phyloP scores from a whole-genome alignment of 2,329 filamentous ascomycete species.

The Neophaeococcomyces aloes region DNA sequence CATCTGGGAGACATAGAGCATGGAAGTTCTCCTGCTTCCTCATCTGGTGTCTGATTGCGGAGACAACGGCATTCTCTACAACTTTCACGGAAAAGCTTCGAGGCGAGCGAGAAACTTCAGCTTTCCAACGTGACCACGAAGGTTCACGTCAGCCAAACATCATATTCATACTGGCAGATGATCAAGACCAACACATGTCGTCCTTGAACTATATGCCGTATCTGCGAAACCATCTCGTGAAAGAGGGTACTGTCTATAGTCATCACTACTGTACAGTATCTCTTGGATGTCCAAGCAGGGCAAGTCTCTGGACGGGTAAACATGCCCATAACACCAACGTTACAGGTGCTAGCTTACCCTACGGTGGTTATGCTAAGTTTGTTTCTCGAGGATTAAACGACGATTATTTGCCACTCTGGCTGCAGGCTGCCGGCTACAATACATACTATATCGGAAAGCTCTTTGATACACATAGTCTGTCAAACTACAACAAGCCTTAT shows the following conservation, averaged over 20 bases:
- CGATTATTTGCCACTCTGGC: slow-evolving; percentile 42
- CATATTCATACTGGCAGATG: slow-evolving; percentile 57
- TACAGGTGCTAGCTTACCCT: slow-evolving; percentile 43
- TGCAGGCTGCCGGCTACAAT: slow-evolving; percentile 42
- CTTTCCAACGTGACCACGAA: background rate
- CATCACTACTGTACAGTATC: slow-evolving; percentile 58
- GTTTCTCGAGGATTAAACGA: slow-evolving; percentile 41
- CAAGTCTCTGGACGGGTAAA: slow-evolving; percentile 55
- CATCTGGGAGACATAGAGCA: no score
- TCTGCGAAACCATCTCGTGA: slow-evolving; percentile 45
- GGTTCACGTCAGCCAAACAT: slow-evolving; percentile 42
- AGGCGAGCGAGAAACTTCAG: no score
- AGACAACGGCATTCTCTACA: no score
- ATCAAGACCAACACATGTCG: slow-evolving; percentile 54
- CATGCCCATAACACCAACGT: slow-evolving; percentile 63
- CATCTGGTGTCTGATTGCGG: no score
- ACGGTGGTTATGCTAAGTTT: slow-evolving; percentile 40
- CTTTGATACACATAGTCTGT: slow-evolving; percentile 41
- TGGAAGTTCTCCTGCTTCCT: no score
- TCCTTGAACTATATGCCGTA: slow-evolving; percentile 53
- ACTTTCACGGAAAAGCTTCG: no score
- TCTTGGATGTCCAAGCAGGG: slow-evolving; percentile 57
- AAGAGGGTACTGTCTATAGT: slow-evolving; percentile 49
- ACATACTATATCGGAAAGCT: slow-evolving; percentile 49
- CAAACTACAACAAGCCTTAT: slow-evolving; percentile 38